Percentiles rank a stretch among this genome's conserved stretches.
Evolutionary conservation across 257 asterid genomes (phyloP).

Genomic region (Solanum chilense): DNA sequence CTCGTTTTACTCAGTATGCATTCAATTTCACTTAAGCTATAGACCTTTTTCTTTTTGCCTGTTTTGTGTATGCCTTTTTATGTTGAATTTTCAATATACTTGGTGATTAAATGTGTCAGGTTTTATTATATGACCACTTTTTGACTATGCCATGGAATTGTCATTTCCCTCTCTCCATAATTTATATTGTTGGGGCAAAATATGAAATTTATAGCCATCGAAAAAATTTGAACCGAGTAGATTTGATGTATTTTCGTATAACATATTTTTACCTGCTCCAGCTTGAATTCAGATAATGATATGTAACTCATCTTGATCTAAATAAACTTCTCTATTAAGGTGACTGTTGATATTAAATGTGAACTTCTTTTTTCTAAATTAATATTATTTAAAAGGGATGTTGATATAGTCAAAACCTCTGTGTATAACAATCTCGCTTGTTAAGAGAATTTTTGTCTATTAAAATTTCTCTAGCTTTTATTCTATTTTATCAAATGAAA

Average conservation of each 20-base stretch:
- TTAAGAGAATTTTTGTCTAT: background rate
- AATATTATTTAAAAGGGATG: background rate
- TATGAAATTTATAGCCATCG: background rate
- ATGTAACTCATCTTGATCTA: background rate
- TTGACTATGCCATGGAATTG: background rate
- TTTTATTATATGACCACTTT: background rate
- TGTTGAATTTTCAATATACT: background rate
- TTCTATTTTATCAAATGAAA: background rate
- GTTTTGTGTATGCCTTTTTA: background rate
- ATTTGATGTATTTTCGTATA: background rate
- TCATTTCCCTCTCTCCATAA: background rate
- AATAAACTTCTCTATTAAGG: background rate
- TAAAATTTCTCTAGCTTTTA: background rate
- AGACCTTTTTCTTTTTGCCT: background rate
- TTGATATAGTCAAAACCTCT: background rate
- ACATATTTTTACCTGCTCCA: background rate
- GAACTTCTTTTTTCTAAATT: background rate
- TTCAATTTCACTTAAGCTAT: background rate
- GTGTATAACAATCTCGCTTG: background rate
- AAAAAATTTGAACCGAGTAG: background rate
- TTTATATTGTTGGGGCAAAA: background rate
- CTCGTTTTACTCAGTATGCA: background rate
- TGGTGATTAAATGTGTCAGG: background rate
- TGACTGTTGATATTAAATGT: background rate
- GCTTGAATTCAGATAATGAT: background rate